phyloP scores from a whole-genome alignment of 192 early-diverging fungal species.

The Geranomyces michiganensis region DNA sequence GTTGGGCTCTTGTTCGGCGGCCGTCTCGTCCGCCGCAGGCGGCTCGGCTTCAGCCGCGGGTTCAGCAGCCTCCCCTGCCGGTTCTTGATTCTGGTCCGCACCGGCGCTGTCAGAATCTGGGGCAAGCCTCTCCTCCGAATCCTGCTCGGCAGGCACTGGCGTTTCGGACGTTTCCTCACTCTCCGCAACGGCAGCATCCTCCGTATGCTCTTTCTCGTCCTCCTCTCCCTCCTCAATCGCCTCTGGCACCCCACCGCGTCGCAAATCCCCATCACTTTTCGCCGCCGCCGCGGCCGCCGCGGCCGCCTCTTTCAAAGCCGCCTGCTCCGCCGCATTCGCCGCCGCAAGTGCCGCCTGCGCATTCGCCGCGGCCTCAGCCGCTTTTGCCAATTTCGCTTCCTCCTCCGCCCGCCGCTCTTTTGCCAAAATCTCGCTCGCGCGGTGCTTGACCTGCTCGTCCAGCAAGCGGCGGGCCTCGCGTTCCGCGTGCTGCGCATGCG shows the following conservation, averaged over 20 bases:
- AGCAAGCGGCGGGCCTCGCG: constrained; percentile 19
- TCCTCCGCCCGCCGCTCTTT: constrained; percentile 17
- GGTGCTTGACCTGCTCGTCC: constrained; percentile 21
- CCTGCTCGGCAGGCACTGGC: neutral
- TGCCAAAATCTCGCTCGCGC: constrained; percentile 12
- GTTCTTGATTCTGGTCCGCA: neutral
- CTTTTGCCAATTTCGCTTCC: neutral
- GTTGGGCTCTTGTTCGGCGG: constrained; percentile 5
- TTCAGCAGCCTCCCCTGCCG: neutral
- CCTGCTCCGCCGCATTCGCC: no score
- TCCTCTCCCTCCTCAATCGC: constrained; percentile 28
- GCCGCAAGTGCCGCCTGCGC: constrained; percentile 8
- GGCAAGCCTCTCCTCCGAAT: neutral
- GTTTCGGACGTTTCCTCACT: neutral
- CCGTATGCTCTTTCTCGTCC: constrained; percentile 15
- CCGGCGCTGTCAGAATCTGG: neutral
- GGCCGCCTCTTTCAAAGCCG: constrained; percentile 9
- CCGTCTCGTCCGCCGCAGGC: neutral
- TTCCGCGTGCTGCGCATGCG: neutral
- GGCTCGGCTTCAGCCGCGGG: neutral
- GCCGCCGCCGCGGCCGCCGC: neutral
- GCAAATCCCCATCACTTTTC: constrained; percentile 2
- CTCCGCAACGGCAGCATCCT: neutral
- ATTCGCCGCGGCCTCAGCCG: constrained; percentile 8
- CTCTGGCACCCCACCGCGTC: constrained; percentile 15